Conservation (phyloP, 352 stramenopile species). For the Globisporangium spiculum region DNA sequence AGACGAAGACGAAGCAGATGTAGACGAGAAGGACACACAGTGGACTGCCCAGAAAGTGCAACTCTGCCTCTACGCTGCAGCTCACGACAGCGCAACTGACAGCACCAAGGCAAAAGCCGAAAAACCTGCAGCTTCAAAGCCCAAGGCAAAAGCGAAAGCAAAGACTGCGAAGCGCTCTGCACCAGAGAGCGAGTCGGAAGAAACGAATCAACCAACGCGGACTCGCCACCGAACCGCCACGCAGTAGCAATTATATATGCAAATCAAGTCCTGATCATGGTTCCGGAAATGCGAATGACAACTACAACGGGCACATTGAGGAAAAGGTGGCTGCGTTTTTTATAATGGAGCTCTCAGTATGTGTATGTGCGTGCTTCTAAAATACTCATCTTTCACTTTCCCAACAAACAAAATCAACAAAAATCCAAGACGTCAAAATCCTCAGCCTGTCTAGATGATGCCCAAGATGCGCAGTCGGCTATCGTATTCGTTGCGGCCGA, state of each 20-base stretch:
- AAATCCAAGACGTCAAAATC: background rate
- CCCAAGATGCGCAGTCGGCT: conserved; percentile 73
- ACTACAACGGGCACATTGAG: background rate
- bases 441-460: conserved; percentile 55
- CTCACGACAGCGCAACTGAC: conserved; percentile 4
- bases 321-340: background rate
- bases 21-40: background rate
- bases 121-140: conserved; percentile 11
- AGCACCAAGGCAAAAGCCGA: conserved; percentile 9
- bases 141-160: conserved; percentile 12
- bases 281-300: background rate
- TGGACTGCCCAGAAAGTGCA: conserved; percentile 74
- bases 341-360: background rate
- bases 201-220: conserved; percentile 16
- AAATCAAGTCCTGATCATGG: too few species aligned
- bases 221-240: conserved; percentile 13
- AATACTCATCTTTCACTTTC: background rate
- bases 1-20: conserved; percentile 23
- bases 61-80: conserved; percentile 62
- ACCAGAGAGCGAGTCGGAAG: background rate
- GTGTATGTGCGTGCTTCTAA: background rate
- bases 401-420: background rate
- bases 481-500: conserved; percentile 83
- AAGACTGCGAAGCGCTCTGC: conserved; percentile 1
- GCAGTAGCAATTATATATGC: background rate